These are phyloP conservation scores for Serpula lacrymans DNA, from an alignment of 768 basidiomycete genomes.

Conservation along the genomic window DNA sequence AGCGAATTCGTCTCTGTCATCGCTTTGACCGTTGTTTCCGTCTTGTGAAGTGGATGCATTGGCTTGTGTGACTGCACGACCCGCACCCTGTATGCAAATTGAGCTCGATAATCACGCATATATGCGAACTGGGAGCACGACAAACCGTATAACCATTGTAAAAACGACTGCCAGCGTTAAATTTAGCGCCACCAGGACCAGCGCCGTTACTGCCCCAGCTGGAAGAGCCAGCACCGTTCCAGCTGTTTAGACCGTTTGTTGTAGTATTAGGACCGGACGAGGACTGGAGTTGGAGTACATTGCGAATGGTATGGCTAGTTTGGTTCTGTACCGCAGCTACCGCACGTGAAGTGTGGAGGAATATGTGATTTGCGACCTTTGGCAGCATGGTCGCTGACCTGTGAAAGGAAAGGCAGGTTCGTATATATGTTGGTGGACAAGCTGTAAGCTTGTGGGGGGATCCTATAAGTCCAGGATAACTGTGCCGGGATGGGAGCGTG, in stretches of 20 bases:
- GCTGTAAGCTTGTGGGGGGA: too few species aligned
- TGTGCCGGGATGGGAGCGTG: slow-evolving; percentile 1
- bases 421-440: too few species aligned
- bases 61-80: slow-evolving; percentile 70
- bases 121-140: slow-evolving; percentile 10
- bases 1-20: slow-evolving; percentile 56
- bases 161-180: slow-evolving; percentile 68
- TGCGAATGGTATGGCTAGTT: slow-evolving; percentile 62
- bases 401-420: too few species aligned
- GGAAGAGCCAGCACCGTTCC: slow-evolving; percentile 47
- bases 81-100: slow-evolving; percentile 48
- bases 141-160: slow-evolving; percentile 66
- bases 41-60: slow-evolving; percentile 59
- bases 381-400: slow-evolving; percentile 67
- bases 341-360: slow-evolving; percentile 73
- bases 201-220: slow-evolving; percentile 56
- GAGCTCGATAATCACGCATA: slow-evolving; percentile 8
- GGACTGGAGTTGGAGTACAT: slow-evolving; percentile 69
- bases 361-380: slow-evolving; percentile 75
- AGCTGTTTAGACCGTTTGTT: slow-evolving; percentile 34
- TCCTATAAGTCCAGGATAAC: slow-evolving; percentile 4
- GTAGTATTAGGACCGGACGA: slow-evolving; percentile 42
- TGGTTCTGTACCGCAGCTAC: slow-evolving; percentile 76
- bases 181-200: slow-evolving; percentile 71
- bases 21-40: slow-evolving; percentile 40